Base-by-base conservation (phyloP, 768 basidiomycete species). In the Kwoniella sp. region DNA sequence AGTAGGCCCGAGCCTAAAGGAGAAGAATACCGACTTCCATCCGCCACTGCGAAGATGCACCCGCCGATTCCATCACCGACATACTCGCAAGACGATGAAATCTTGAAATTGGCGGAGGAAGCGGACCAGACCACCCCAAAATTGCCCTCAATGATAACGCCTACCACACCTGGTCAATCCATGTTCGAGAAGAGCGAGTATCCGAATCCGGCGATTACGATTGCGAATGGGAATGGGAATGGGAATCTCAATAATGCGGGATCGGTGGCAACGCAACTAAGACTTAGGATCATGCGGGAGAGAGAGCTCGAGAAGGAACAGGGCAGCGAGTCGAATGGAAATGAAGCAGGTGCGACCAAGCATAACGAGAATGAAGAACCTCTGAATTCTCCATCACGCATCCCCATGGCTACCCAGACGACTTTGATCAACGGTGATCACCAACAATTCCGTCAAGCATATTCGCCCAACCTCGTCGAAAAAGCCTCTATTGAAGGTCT, bases 251-350 rank as follows among this genome's bases (percentile, higher is more conserved):
- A 17, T 24, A 22, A 24, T 22, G 58, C 49, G 13, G n/a, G 67
- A 40, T 68, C 67, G 30, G 58, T 69, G 6, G 68, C 67, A 1
- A 68, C 65, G 33, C 61, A 70, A 53, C 36, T 69, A 21, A 26
- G 63, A 29, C 27, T 65, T 46, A 48, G 68, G 15, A 68, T 68
- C 33, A 64, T 68, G 51, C 47, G 71, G 36, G 73, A 68, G 19
- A 50, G 69, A 27, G 65, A 59, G 26, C 50, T 27, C 33, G 47
- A 30, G 15, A 48, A n/a, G 9, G 47, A 58, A 12, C 21, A 50
- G 25, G 48, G n/a, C n/a, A n/a, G n/a, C n/a, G n/a, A n/a, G n/a
- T n/a, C n/a, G n/a, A n/a, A n/a, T n/a, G n/a, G n/a, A n/a, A n/a
- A n/a, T n/a, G n/a, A n/a, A n/a, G n/a, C n/a, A n/a, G n/a, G n/a